phyloP scores from a whole-genome alignment of 768 basidiomycete species.

The Psilocybe azurescens region DNA sequence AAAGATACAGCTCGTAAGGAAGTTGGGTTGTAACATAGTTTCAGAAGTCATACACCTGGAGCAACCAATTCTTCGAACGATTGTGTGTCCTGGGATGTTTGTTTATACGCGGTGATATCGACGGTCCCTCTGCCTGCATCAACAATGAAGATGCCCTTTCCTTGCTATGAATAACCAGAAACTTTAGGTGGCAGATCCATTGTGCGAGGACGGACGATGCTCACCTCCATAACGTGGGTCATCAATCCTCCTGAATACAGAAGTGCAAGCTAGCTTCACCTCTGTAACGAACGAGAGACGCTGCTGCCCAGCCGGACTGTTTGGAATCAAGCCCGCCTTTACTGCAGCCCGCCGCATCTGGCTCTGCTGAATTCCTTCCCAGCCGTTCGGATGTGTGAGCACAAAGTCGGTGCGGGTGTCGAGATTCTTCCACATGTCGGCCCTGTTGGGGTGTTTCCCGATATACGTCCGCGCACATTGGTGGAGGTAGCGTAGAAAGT shows the following conservation, averaged over 20 bases:
- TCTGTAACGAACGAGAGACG: slow-evolving; percentile 62
- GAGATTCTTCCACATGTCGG: slow-evolving; percentile 48
- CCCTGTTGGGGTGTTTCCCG: slow-evolving; percentile 48
- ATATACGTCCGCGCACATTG: slow-evolving; percentile 52
- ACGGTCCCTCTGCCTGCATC: too few relatives aligned
- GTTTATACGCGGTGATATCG: too few relatives aligned
- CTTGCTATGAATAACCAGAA: not conserved
- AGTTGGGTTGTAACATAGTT: too few relatives aligned
- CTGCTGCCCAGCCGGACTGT: slow-evolving; percentile 39
- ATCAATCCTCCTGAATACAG: slow-evolving; percentile 54
- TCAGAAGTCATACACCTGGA: too few relatives aligned
- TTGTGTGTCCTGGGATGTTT: too few relatives aligned
- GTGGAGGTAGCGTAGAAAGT: slow-evolving; percentile 56
- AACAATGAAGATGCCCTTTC: slow-evolving; percentile 1
- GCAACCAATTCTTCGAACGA: too few relatives aligned
- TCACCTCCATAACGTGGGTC: slow-evolving; percentile 39
- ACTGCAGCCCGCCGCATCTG: slow-evolving; percentile 61
- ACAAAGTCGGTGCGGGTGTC: slow-evolving; percentile 52
- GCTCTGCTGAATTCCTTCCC: slow-evolving; percentile 65
- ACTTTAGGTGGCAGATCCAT: not conserved
- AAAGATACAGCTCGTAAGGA: too few relatives aligned
- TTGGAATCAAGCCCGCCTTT: slow-evolving; percentile 53
- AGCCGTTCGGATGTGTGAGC: slow-evolving; percentile 68
- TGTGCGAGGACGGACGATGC: not conserved
- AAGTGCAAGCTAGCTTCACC: slow-evolving; percentile 68